phyloP scores from a whole-genome alignment of 768 basidiomycete genomes.

The Leccinum aurantiacum region DNA sequence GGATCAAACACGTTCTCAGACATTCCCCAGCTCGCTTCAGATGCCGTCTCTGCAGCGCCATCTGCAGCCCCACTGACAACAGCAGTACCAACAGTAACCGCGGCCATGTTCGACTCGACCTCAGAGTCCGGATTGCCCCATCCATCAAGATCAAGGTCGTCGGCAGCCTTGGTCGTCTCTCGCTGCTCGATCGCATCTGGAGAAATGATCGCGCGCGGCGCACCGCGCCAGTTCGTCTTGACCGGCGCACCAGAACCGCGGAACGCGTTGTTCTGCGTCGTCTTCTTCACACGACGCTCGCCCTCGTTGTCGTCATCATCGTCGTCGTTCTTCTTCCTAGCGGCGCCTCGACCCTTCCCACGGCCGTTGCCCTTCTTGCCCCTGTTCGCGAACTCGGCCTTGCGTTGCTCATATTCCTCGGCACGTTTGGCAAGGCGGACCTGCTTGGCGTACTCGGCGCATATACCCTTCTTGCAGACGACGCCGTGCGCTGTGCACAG shows the following conservation, averaged over 20 bases:
- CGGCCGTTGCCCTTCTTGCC: constrained; percentile 22
- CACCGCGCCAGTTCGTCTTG: constrained; percentile 32
- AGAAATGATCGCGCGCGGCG: constrained; percentile 29
- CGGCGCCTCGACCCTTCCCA: constrained; percentile 8
- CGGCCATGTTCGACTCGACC: constrained; percentile 6
- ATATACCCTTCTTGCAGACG: constrained; percentile 40
- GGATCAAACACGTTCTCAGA: constrained; percentile 24
- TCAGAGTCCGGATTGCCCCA: constrained; percentile 26
- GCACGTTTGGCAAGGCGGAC: constrained; percentile 19
- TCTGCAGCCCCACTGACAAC: neutral
- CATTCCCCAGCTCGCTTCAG: constrained; percentile 23
- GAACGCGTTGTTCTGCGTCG: constrained; percentile 19
- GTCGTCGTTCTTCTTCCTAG: constrained; percentile 11
- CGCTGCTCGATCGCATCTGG: constrained; percentile 25
- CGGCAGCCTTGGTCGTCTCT: constrained; percentile 14
- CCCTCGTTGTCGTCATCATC: constrained; percentile 2
- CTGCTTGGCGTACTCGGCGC: constrained; percentile 33
- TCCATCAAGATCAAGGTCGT: constrained; percentile 7
- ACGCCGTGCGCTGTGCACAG: constrained; percentile 34
- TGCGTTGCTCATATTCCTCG: constrained; percentile 21
- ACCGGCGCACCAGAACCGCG: constrained; percentile 32
- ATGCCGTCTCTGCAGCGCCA: constrained; percentile 12
- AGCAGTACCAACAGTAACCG: neutral
- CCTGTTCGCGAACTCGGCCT: constrained; percentile 13
- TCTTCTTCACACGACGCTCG: neutral